These are phyloP conservation scores for Cladorrhinum samala DNA, from an alignment of 495 filamentous ascomycete genomes.

Conservation along the genomic window DNA sequence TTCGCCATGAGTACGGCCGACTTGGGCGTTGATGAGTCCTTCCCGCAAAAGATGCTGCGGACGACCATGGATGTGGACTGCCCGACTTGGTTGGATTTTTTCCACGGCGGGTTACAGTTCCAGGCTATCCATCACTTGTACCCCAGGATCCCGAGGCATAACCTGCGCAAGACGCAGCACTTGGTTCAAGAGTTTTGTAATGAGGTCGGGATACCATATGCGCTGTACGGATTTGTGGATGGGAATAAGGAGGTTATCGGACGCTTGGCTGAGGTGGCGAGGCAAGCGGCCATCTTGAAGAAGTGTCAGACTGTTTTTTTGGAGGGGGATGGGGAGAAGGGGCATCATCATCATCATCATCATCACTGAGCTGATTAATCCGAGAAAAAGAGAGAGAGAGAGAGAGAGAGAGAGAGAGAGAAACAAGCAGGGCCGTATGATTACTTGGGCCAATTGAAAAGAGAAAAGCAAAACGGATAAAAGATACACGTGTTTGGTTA, in stretches of 20 bases:
- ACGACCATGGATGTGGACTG: constrained; percentile 99
- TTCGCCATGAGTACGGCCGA: constrained; percentile 97
- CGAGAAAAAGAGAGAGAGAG: neutral
- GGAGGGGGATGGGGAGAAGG: constrained; percentile 31
- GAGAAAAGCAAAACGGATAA: too few relatives aligned
- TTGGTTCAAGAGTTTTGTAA: constrained; percentile 84
- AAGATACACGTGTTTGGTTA: too few relatives aligned
- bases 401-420: neutral
- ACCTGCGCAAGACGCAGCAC: constrained; percentile 75
- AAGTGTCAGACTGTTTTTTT: constrained; percentile 69
- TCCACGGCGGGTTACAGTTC: constrained; percentile 95
- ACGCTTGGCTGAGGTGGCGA: constrained; percentile 74
- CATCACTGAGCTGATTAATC: too few relatives aligned
- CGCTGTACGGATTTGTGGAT: constrained; percentile 87
- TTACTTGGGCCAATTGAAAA: too few relatives aligned
- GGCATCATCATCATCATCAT: constrained; percentile 12
- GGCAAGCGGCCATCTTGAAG: constrained; percentile 79
- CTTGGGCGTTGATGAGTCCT: constrained; percentile 78
- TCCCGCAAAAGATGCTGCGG: constrained; percentile 92
- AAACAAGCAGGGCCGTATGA: neutral
- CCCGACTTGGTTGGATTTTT: constrained; percentile 89
- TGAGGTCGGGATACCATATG: constrained; percentile 89
- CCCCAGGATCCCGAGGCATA: constrained; percentile 91
- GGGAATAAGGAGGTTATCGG: constrained; percentile 88
- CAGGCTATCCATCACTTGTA: constrained; percentile 94